Evolutionary conservation across 2,329 filamentous ascomycete species (phyloP), one percentile per base, ranked within the genome.

Genomic region (Apiospora rasikravindrae): DNA sequence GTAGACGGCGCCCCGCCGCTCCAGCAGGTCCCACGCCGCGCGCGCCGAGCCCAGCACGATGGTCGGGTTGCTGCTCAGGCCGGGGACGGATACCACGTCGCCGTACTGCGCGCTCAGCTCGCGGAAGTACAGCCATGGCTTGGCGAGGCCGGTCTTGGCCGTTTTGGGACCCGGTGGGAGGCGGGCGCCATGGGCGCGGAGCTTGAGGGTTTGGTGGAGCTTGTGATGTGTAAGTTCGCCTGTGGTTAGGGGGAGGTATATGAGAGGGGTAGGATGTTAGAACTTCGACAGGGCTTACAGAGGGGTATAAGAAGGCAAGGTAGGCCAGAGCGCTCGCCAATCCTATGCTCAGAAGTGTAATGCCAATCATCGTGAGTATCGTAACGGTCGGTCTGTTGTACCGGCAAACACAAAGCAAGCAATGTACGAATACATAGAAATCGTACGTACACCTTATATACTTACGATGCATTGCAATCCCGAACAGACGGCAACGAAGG

Each of bases 41-140:
- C 83, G 81, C 0, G 83, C 83, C 0, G 83, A 85, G 0, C 83
- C 83, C 1, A 85, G 77, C 10, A 85, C 76, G 69, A 85, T 82
- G 10, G 83, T 85, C 0, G 83, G 82, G 82, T 0, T 83, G 77
- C 69, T 84, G 83, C 19, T 40, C 33, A 64, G 57, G 7, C 57
- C 57, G 8, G 57, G 57, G 2, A 85, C 80, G 72, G 83, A 84
- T 19, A 84, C 82, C 0, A 85, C 82, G 67, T 85, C 83, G 61
- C 83, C 83, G 37, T 83, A 81, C 66, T 83, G 74, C 11, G 80
- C 73, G 68, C 79, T 80, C 1, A 84, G 77, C 70, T 83, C 78
- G 45, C 80, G 80, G 61, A 85, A 85, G 83, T 83, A 84, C 0
- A 84, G 73, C 83, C 83, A 85, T 24, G 83, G 83, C 57, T 84